These are phyloP conservation scores for Camillea tinctor DNA, from an alignment of 2,329 filamentous ascomycete species.

Conservation along the genomic window DNA sequence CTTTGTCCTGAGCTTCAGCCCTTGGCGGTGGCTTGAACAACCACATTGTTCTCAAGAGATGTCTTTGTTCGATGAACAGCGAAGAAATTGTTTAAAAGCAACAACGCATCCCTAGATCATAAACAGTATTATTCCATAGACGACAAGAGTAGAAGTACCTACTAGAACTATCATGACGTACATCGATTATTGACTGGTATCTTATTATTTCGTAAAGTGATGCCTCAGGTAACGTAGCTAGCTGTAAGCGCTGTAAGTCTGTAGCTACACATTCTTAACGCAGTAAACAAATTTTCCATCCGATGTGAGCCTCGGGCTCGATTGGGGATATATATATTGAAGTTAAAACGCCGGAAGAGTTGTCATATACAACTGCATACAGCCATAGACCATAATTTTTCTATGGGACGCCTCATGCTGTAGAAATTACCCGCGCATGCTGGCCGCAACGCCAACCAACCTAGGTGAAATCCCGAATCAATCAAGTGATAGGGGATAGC, in stretches of 20 bases:
- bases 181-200: neutral
- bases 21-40: neutral
- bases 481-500: constrained; percentile 17
- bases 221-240: neutral
- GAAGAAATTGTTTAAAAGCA: neutral
- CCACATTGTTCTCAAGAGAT: neutral
- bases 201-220: neutral
- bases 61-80: neutral
- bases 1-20: neutral
- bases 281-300: constrained; percentile 1
- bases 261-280: neutral
- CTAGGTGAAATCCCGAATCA: constrained; percentile 16
- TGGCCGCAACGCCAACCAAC: constrained; percentile 24
- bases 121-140: neutral
- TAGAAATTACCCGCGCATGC: constrained; percentile 25
- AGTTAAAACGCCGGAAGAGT: constrained; percentile 23
- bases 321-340: constrained; percentile 28
- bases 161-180: constrained; percentile 1
- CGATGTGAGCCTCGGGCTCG: neutral
- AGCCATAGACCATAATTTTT: constrained; percentile 24
- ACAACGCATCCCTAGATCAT: too few relatives aligned
- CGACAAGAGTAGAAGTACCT: neutral
- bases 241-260: neutral
- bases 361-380: constrained; percentile 21
- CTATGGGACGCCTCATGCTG: constrained; percentile 25